Conservation (phyloP, 768 basidiomycete species). For the Hemileccinum rubropunctum region DNA sequence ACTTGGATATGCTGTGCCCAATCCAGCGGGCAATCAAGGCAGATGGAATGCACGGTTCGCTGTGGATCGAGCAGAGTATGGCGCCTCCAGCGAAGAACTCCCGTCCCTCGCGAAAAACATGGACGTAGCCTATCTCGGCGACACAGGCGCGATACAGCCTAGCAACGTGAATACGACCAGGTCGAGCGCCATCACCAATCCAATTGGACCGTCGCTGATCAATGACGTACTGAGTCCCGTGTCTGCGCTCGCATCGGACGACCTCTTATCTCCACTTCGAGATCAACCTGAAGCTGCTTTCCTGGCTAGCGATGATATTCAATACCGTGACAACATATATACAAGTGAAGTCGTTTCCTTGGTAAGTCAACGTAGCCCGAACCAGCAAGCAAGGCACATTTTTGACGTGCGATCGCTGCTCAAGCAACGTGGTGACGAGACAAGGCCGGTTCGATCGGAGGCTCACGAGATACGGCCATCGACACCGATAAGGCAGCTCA, state of each 20-base stretch:
- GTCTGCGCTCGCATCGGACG: slow-evolving; percentile 24
- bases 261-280: slow-evolving; percentile 31
- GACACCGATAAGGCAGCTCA: slow-evolving; percentile 21
- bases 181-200: background rate
- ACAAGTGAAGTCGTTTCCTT: background rate
- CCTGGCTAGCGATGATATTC: slow-evolving; percentile 3
- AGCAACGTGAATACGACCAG: slow-evolving; percentile 5
- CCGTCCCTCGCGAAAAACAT: slow-evolving; percentile 7
- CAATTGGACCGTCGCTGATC: slow-evolving; percentile 5
- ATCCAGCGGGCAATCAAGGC: slow-evolving; percentile 16
- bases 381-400: slow-evolving; percentile 3
- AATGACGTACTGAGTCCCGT: slow-evolving; percentile 11
- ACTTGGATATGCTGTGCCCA: slow-evolving; percentile 2
- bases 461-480: slow-evolving; percentile 3
- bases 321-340: slow-evolving; percentile 15
- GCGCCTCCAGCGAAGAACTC: slow-evolving; percentile 12
- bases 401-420: slow-evolving; percentile 1
- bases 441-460: background rate
- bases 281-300: slow-evolving; percentile 5
- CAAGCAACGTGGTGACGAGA: slow-evolving; percentile 9
- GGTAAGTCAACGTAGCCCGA: slow-evolving; percentile 18
- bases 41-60: slow-evolving; percentile 10
- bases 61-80: slow-evolving; percentile 8
- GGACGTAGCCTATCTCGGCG: slow-evolving; percentile 6
- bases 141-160: slow-evolving; percentile 2